Evolutionary conservation across 257 asterid genomes (phyloP).

Genomic region (Marsdenia floribunda): DNA sequence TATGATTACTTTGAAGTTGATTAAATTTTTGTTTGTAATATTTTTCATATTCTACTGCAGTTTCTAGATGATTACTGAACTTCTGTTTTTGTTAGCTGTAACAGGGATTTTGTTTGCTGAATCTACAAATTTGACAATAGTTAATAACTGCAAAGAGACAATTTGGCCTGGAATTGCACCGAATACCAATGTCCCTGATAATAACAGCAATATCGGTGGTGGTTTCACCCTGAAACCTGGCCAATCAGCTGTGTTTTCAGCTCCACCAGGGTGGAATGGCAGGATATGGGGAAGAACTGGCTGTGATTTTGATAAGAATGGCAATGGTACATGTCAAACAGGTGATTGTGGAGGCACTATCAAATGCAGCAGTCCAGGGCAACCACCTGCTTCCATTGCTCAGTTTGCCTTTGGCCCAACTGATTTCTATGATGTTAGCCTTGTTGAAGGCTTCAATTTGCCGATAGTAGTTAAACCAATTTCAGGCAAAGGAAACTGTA

Average conservation of each 20-base stretch:
- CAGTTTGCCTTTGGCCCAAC: constrained; percentile 46
- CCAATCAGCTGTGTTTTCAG: constrained; percentile 44
- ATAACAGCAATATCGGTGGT: constrained; percentile 35
- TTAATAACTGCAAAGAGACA: constrained; percentile 56
- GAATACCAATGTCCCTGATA: constrained; percentile 23
- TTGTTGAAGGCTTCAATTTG: constrained; percentile 66
- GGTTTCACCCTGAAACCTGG: constrained; percentile 45
- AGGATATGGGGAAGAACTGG: constrained; percentile 69
- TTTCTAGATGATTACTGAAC: not conserved
- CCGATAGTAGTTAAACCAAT: constrained; percentile 49
- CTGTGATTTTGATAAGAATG: constrained; percentile 43
- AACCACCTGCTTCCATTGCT: constrained; percentile 62
- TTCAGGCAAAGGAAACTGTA: constrained; percentile 50
- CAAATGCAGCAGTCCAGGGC: constrained; percentile 42
- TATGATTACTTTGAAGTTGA: not conserved
- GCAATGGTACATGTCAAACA: constrained; percentile 52
- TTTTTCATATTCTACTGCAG: not conserved
- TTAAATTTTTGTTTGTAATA: not conserved
- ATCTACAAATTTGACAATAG: constrained; percentile 44
- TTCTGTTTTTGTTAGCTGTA: not conserved
- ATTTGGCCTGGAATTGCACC: constrained; percentile 65
- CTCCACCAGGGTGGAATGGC: constrained; percentile 52
- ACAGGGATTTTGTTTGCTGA: constrained; percentile 31
- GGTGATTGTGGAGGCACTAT: constrained; percentile 45
- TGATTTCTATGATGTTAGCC: constrained; percentile 61